A percentile compares a stretch with the other conserved stretches of the same genome.
phyloP scores from a whole-genome alignment of 129 eudicot species.

The Flaveria linearis region DNA sequence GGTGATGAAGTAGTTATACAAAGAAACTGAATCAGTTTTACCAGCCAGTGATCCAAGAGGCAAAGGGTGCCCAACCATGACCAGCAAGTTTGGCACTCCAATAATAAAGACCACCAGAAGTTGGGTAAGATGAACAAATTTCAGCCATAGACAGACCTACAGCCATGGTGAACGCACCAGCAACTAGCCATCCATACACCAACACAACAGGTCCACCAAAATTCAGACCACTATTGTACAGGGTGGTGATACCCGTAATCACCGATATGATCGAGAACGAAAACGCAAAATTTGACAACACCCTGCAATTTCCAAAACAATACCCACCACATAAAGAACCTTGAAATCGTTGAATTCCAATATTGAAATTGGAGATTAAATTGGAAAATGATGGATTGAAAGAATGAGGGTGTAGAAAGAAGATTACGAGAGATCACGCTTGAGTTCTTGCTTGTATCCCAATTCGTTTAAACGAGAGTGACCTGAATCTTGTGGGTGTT shows the following conservation, averaged over 20 bases:
- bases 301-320: constrained; percentile 52
- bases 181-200: constrained; percentile 84
- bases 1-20: background rate
- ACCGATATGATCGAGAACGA: constrained; percentile 95
- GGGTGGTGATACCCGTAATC: constrained; percentile 85
- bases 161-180: constrained; percentile 78
- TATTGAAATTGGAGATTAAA: too few relatives aligned
- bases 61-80: constrained; percentile 92
- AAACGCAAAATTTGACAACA: constrained; percentile 92
- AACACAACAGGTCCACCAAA: constrained; percentile 87
- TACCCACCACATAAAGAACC: too few relatives aligned
- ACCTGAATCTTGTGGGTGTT: constrained; percentile 58
- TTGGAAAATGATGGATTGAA: background rate
- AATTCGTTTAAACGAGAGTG: constrained; percentile 67
- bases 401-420: too few relatives aligned
- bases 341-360: too few relatives aligned
- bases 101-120: constrained; percentile 97
- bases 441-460: constrained; percentile 98
- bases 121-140: constrained; percentile 92
- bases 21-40: constrained; percentile 14
- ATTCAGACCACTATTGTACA: constrained; percentile 72
- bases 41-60: constrained; percentile 99
- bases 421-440: constrained; percentile 95
- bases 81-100: constrained; percentile 99
- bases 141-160: constrained; percentile 99